Evolutionary conservation across 208 protist species (phyloP).

Genomic region (Dictyostelium gargantuum): DNA sequence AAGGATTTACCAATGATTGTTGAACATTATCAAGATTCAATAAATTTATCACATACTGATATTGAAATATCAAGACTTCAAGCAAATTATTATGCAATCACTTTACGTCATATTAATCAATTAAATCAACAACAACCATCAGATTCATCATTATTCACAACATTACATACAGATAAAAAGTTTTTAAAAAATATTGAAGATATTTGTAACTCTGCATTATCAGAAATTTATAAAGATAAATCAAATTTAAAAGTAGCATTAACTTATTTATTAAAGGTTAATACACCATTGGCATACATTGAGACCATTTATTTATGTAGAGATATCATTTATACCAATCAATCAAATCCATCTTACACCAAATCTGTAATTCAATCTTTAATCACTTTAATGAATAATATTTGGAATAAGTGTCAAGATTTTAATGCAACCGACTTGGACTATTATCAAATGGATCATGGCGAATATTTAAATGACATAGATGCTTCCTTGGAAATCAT

Average conservation of each 20-base stretch:
- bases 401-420: constrained; percentile 42
- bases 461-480: not conserved
- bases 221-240: not conserved
- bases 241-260: not conserved
- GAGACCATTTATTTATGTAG: not conserved
- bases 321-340: constrained; percentile 2
- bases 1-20: not conserved
- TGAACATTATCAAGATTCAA: not conserved
- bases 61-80: not conserved
- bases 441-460: not conserved
- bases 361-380: not conserved
- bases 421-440: constrained; percentile 17
- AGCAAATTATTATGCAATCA: not conserved
- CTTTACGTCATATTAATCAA: not conserved
- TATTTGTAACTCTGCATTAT: not conserved
- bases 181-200: constrained; percentile 17
- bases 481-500: not conserved
- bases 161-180: not conserved
- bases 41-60: not conserved
- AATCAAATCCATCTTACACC: not conserved
- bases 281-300: not conserved
- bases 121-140: not conserved
- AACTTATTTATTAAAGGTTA: constrained; percentile 11
- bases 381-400: not conserved
- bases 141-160: not conserved